Percentiles rank a stretch among this genome's conserved stretches.
Evolutionary conservation across 2,329 filamentous ascomycete species (phyloP).

Genomic region (Torrubiella hemipterigena): DNA sequence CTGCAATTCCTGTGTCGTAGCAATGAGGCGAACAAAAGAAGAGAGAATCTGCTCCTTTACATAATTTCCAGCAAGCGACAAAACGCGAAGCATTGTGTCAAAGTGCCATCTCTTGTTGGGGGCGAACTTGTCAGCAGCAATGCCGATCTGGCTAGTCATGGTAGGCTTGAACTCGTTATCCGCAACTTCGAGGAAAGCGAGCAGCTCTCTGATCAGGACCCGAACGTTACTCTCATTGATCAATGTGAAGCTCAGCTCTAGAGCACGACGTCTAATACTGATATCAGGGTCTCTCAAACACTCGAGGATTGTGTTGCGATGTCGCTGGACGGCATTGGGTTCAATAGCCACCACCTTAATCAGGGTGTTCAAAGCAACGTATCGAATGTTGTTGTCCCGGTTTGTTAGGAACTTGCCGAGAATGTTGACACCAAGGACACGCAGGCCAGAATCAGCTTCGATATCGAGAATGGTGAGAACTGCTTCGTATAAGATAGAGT

Average conservation of each 20-base stretch:
- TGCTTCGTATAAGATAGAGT: constrained; percentile 94
- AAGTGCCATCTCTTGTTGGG: constrained; percentile 98
- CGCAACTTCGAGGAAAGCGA: constrained; percentile 92
- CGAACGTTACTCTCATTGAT: constrained; percentile 96
- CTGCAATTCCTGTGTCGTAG: constrained; percentile 86
- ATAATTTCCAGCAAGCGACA: constrained; percentile 90
- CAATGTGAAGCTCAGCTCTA: constrained; percentile 94
- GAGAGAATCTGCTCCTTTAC: constrained; percentile 97
- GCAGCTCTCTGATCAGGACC: constrained; percentile 80
- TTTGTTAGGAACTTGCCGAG: constrained; percentile 97
- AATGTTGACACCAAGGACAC: constrained; percentile 95
- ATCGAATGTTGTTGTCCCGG: constrained; percentile 97
- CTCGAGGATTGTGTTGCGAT: constrained; percentile 94
- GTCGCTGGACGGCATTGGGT: constrained; percentile 91
- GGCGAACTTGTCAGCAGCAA: constrained; percentile 89
- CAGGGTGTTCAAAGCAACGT: constrained; percentile 91
- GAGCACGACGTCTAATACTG: constrained; percentile 86
- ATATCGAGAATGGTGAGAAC: constrained; percentile 96
- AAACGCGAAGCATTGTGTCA: constrained; percentile 88
- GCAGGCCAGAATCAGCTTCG: constrained; percentile 87
- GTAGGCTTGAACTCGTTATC: constrained; percentile 98
- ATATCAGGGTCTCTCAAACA: constrained; percentile 95
- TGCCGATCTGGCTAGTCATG: constrained; percentile 96
- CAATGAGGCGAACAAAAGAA: constrained; percentile 90
- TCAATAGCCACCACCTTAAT: constrained; percentile 98